Base-by-base conservation (phyloP, 192 early-diverging fungal species). In the Chytriomyces sp. region DNA sequence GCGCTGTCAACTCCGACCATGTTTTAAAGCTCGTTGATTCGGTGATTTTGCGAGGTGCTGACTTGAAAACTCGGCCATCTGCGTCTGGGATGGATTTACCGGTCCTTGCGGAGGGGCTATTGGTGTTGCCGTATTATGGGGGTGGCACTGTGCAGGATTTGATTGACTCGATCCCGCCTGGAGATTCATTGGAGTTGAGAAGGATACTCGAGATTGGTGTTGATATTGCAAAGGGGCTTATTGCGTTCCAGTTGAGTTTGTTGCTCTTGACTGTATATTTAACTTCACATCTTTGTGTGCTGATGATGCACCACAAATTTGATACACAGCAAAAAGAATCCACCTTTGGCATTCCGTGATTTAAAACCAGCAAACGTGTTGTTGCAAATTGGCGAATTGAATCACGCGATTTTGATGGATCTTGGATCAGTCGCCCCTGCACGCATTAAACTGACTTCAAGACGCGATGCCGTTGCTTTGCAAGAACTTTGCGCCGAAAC, bases 341-440 rank as follows among this genome's bases (percentile, higher is more conserved):
- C 86, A 13, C 82, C 84, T 11, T 75, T 80, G 11, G 83, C 86
- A 1, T 87, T 84, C 64, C 78, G 86, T 24, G 86, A 87, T 67
- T 77, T 87, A 10, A 87, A 87, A 59, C 86, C 86, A 5, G 86
- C 86, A n/a, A 87, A 87, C 61, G 72, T 87, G 24, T 67, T 87
- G 11, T 77, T 87, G 20, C 64, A 71, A 26, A 7, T 24, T 57
- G n/a, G 18, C 1, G 71, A 80, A 7, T 64, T 79, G 10, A 61
- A 61, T 5, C 70, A 50, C 18, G 80, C 73, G 8, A 76, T 87
- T 8, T 69, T 87, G 64, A 87, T 84, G 80, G 86, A 87, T 76
- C 80, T 87, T n/a, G 86, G 86, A 8, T 85, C 84, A 3, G 86
- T 87, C 1, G 68, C 81, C 20, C 73, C 73, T 4, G 86, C 86